Base-by-base conservation (phyloP, 1,139 yeast species). In the Hansenula anomala region DNA sequence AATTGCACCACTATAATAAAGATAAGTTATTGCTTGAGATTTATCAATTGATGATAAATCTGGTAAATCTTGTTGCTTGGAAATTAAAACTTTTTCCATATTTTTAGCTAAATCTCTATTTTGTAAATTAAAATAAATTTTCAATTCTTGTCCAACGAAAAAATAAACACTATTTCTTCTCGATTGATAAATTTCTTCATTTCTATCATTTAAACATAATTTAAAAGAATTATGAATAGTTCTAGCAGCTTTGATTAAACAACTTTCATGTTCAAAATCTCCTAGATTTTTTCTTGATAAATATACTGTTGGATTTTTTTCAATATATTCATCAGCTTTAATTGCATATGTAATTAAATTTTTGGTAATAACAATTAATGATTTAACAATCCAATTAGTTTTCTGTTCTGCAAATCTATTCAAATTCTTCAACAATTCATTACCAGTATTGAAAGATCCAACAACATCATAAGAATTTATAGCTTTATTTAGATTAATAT, bases 51-150 rank as follows among this genome's bases (percentile, higher is more conserved):
- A 43, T 3, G 64, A 56, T 8, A 77, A 54, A 4, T 69, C 60
- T 16, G 86, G 80, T 45, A 84, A 64, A 30, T 74, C 77, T 15
- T 63, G 63, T 16, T 71, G 58, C 42, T 81, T 74, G 6, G 79
- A 75, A 27, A 67, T 71, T 34, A 89, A 64, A 3, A 90, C 96
- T 56, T 81, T 80, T 42, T 87, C 79, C 41, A 88, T 72, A 39
- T 88, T 84, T 50, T 80, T 81, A 15, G 95, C 94, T 54, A 89
- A 72, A 45, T 89, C 88, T 36, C 77, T 67, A 51, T 85, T 86
- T 40, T 75, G 72, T 52, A 89, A 67, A 51, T 69, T 68, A 63
- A 85, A 80, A 63, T 89, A 90, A 15, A 84, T 70, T 49, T 77
- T 77, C 55, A 90, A 78, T 44, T 90, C 73, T 44, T 80, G 72